Percentiles rank a stretch among this genome's conserved stretches.
These are phyloP conservation scores for Fusarium cyanostomum DNA, from an alignment of 2,329 filamentous ascomycete genomes.

Conservation along the genomic window DNA sequence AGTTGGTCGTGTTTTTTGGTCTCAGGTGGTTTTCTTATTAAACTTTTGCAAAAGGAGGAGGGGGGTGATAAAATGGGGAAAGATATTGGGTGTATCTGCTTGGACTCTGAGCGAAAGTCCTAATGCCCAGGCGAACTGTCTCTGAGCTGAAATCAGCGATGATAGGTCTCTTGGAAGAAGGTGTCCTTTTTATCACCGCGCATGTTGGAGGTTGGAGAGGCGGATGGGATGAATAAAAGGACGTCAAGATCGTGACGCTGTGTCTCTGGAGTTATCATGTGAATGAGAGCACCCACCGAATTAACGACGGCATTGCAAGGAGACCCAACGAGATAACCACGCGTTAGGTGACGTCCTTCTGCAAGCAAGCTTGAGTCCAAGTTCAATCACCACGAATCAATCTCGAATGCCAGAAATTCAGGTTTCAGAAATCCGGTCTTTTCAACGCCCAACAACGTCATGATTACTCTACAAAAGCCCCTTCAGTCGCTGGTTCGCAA, in stretches of 20 bases:
- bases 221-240: slow-evolving; percentile 39
- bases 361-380: too few species aligned
- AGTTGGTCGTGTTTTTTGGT: slow-evolving; percentile 15
- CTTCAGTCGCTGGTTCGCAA: neutral
- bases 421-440: slow-evolving; percentile 5
- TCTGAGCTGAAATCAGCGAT: slow-evolving; percentile 4
- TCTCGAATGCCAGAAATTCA: neutral
- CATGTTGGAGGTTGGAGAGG: slow-evolving; percentile 26
- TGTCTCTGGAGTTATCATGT: neutral
- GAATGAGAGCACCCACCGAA: neutral
- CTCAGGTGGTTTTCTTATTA: slow-evolving; percentile 20
- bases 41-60: slow-evolving; percentile 16
- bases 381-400: neutral
- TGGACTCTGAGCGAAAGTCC: slow-evolving; percentile 13
- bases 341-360: too few species aligned
- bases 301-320: too few species aligned
- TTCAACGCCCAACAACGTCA: slow-evolving; percentile 24
- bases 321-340: too few species aligned
- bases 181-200: slow-evolving; percentile 23
- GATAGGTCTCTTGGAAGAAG: slow-evolving; percentile 23
- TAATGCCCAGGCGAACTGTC: neutral
- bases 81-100: slow-evolving; percentile 10
- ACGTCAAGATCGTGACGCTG: slow-evolving; percentile 1
- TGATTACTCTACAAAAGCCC: slow-evolving; percentile 9
- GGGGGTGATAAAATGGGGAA: slow-evolving; percentile 22